Evolutionary conservation across 805 yeast species (phyloP).

Genomic region (Hanseniaspora meyeri): DNA sequence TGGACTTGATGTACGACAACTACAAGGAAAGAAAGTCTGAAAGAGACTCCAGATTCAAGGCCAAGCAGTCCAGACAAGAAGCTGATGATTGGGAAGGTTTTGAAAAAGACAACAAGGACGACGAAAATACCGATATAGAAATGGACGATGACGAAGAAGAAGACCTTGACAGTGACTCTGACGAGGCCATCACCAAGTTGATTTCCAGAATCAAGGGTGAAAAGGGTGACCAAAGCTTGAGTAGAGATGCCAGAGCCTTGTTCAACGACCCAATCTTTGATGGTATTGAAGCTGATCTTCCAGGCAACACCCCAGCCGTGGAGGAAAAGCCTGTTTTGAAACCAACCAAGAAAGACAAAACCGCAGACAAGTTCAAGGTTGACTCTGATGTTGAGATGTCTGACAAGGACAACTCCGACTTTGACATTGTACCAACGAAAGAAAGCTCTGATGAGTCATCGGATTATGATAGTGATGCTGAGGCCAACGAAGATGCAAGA

Average conservation of each 20-base stretch:
- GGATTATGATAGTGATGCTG: constrained; percentile 44
- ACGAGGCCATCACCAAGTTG: constrained; percentile 50
- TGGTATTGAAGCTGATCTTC: constrained; percentile 32
- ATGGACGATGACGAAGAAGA: constrained; percentile 36
- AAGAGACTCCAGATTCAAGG: constrained; percentile 54
- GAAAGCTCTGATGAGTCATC: constrained; percentile 31
- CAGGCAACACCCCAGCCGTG: background rate
- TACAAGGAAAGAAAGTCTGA: constrained; percentile 59
- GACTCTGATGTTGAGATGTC: constrained; percentile 16
- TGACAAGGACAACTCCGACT: constrained; percentile 25
- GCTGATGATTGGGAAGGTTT: constrained; percentile 76
- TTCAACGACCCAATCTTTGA: constrained; percentile 45
- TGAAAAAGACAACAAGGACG: constrained; percentile 33
- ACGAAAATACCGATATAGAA: constrained; percentile 24
- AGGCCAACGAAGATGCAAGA: constrained; percentile 32
- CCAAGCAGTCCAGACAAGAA: constrained; percentile 57
- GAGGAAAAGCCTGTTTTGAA: background rate
- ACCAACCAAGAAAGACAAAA: background rate
- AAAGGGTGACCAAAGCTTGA: constrained; percentile 28
- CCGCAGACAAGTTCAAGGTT: constrained; percentile 9
- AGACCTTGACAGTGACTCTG: constrained; percentile 46
- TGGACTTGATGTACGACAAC: constrained; percentile 67
- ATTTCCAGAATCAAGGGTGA: constrained; percentile 47
- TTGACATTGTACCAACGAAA: constrained; percentile 38
- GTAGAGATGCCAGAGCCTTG: constrained; percentile 34